Evolutionary conservation across 345 rosid species (phyloP).

Genomic region (Hibiscus trionum): DNA sequence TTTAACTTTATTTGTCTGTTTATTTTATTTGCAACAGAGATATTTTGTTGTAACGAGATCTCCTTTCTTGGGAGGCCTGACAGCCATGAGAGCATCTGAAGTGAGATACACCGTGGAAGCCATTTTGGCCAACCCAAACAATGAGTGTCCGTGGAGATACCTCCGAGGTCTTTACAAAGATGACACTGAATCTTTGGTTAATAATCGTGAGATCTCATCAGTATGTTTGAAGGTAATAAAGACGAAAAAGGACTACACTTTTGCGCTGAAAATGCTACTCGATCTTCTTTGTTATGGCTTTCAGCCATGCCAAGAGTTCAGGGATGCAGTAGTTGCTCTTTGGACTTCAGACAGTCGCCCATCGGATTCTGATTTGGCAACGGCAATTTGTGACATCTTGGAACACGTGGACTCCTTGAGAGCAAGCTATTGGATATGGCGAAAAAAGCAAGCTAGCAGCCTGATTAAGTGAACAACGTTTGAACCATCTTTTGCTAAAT

Average conservation of each 20-base stretch:
- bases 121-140: conserved; percentile 48
- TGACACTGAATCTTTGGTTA: conserved; percentile 37
- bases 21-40: conserved; percentile 40
- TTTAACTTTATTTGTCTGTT: not conserved
- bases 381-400: conserved; percentile 48
- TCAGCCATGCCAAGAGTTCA: conserved; percentile 50
- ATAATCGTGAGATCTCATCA: conserved; percentile 47
- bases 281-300: conserved; percentile 72
- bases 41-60: conserved; percentile 62
- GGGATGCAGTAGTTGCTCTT: conserved; percentile 45
- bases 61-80: conserved; percentile 60
- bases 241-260: conserved; percentile 35
- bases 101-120: conserved; percentile 56
- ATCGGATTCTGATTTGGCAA: conserved; percentile 39
- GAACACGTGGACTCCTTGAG: conserved; percentile 59
- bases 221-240: conserved; percentile 58
- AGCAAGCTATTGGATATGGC: conserved; percentile 75
- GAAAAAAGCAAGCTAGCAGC: conserved; percentile 44
- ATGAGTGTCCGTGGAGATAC: conserved; percentile 92
- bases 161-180: conserved; percentile 72
- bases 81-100: conserved; percentile 71
- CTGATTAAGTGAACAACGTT: not conserved
- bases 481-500: not conserved
- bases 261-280: conserved; percentile 63
- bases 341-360: conserved; percentile 27